Conservation (phyloP, 2,329 filamentous ascomycete species). For the Xylariaceae sp. region DNA sequence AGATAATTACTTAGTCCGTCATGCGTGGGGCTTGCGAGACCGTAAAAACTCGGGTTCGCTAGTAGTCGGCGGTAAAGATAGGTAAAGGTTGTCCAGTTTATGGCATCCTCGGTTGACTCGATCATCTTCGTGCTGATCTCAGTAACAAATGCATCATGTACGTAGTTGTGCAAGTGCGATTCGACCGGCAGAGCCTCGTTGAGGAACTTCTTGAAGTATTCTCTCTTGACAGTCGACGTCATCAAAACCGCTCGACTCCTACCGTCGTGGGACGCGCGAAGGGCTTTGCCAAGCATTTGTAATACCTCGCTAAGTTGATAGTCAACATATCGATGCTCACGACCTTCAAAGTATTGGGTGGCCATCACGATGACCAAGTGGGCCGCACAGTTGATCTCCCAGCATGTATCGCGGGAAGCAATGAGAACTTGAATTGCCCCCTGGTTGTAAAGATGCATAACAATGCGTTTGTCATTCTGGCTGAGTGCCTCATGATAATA, state of each 20-base stretch:
- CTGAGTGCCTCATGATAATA: conserved; percentile 96
- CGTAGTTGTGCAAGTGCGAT: conserved; percentile 83
- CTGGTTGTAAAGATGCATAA: conserved; percentile 84
- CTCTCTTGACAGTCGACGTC: conserved; percentile 88
- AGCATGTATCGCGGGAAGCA: conserved; percentile 80
- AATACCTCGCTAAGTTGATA: conserved; percentile 91
- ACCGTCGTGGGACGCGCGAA: conserved; percentile 72
- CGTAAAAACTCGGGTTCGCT: conserved; percentile 95
- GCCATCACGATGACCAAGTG: conserved; percentile 96
- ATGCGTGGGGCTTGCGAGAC: conserved; percentile 79
- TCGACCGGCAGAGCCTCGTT: conserved; percentile 95
- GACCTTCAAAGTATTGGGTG: conserved; percentile 94
- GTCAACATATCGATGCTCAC: conserved; percentile 94
- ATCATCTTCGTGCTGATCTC: conserved; percentile 97
- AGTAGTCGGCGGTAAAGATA: conserved; percentile 95
- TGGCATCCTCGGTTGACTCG: conserved; percentile 89
- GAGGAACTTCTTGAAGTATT: conserved; percentile 98
- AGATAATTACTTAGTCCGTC: conserved; percentile 92
- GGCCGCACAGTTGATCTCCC: conserved; percentile 84
- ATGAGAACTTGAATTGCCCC: conserved; percentile 84
- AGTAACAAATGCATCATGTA: conserved; percentile 94
- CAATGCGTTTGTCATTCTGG: conserved; percentile 85
- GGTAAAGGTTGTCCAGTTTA: conserved; percentile 97
- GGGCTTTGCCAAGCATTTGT: conserved; percentile 96
- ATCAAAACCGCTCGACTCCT: conserved; percentile 89